Conservation (phyloP, 495 filamentous ascomycete species). For the Penicillium silybi region DNA sequence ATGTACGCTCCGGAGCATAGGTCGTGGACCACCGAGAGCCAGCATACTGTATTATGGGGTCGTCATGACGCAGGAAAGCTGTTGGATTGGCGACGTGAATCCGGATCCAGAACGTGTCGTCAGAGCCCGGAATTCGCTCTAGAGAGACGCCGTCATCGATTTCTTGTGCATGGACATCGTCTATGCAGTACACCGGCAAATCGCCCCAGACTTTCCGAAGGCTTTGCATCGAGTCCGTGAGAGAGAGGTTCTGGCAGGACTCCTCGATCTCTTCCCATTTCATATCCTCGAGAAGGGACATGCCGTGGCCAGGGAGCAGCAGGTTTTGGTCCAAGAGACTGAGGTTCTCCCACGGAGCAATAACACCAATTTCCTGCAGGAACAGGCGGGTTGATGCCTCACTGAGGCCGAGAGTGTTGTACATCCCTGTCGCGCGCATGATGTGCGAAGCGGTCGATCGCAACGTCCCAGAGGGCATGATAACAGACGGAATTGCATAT, state of each 20-base stretch:
- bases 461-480: conserved; percentile 53
- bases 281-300: conserved; percentile 31
- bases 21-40: conserved; percentile 57
- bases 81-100: conserved; percentile 92
- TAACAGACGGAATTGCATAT: conserved; percentile 40
- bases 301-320: conserved; percentile 53
- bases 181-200: conserved; percentile 78
- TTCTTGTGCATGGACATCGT: conserved; percentile 64
- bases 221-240: conserved; percentile 46
- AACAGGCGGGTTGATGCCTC: conserved; percentile 60
- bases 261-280: conserved; percentile 28
- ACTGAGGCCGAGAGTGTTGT: conserved; percentile 56
- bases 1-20: conserved; percentile 71
- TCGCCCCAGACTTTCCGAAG: conserved; percentile 69
- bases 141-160: conserved; percentile 90
- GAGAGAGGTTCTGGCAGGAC: conserved; percentile 24
- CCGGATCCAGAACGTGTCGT: conserved; percentile 70
- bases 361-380: conserved; percentile 80
- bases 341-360: conserved; percentile 76
- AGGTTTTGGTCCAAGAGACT: conserved; percentile 59
- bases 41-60: conserved; percentile 60
- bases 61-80: conserved; percentile 63
- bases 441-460: conserved; percentile 65
- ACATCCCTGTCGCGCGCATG: conserved; percentile 67
- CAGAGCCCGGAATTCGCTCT: conserved; percentile 56